These are phyloP conservation scores for Gastrolobium bilobum DNA, from an alignment of 306 rosid species.

Conservation along the genomic window DNA sequence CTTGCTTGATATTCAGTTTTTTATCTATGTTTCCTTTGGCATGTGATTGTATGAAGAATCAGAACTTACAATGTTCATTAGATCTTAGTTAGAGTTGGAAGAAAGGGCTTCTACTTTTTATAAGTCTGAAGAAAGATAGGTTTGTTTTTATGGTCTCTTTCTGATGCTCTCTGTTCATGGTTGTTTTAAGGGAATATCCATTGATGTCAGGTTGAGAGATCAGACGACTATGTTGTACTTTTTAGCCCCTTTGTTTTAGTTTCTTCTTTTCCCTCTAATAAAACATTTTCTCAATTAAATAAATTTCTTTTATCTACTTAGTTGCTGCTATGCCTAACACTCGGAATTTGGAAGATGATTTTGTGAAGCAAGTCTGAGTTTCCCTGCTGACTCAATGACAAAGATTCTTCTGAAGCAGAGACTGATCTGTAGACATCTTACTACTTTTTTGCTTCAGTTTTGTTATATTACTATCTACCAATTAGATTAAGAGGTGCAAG, in stretches of 20 bases:
- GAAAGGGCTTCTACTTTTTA: no score
- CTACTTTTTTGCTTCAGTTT: not conserved
- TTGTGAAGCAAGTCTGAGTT: conserved; percentile 1
- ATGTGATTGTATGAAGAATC: not conserved
- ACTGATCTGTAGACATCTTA: not conserved
- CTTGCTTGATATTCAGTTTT: not conserved
- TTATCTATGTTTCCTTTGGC: not conserved
- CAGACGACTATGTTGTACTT: not conserved
- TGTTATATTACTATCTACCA: not conserved
- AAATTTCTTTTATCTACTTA: not conserved
- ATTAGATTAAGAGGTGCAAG: not conserved
- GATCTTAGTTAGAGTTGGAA: not conserved
- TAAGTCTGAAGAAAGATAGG: not conserved
- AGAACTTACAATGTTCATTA: not conserved
- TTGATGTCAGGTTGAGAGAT: not conserved
- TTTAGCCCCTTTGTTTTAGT: not conserved
- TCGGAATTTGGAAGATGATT: not conserved
- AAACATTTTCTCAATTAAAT: no score
- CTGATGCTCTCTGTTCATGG: not conserved
- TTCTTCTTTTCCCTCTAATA: no score
- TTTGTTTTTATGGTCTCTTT: conserved; percentile 5
- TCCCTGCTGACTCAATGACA: not conserved
- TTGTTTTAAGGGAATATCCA: not conserved
- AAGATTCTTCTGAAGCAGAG: conserved; percentile 4
- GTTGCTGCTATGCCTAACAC: not conserved